A percentile compares a stretch with the other conserved stretches of the same genome.
phyloP scores from a whole-genome alignment of 2,329 filamentous ascomycete genomes.

The Byssochlamys sp. region DNA sequence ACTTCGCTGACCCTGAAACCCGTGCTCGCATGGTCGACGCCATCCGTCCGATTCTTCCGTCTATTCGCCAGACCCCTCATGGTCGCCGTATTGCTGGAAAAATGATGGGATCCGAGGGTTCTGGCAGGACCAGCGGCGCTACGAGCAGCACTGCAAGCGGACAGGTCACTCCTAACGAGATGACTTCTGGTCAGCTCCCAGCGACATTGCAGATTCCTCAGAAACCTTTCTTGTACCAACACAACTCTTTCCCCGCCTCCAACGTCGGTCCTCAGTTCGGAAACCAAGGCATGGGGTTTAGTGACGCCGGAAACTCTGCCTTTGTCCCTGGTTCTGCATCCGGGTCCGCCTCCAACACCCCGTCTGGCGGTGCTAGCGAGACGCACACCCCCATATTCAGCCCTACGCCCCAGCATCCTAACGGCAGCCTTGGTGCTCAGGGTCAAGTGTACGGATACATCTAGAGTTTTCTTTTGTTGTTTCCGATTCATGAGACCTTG shows the following conservation, averaged over 20 bases:
- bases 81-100: conserved; percentile 89
- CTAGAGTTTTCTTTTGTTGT: conserved; percentile 12
- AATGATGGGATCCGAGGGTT: conserved; percentile 52
- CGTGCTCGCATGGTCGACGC: conserved; percentile 69
- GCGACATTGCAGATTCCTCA: conserved; percentile 19
- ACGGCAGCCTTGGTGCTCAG: conserved; percentile 17
- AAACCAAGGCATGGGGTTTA: conserved; percentile 8
- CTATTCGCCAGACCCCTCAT: conserved; percentile 83
- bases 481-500: conserved; percentile 8
- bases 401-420: conserved; percentile 20
- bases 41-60: conserved; percentile 73
- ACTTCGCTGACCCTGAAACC: conserved; percentile 65
- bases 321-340: conserved; percentile 14
- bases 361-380: conserved; percentile 19
- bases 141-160: conserved; percentile 31
- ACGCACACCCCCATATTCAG: conserved; percentile 20
- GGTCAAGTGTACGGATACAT: conserved; percentile 25
- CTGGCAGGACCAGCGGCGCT: conserved; percentile 28
- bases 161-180: conserved; percentile 31
- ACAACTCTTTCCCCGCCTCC: conserved; percentile 16
- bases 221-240: conserved; percentile 23
- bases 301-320: conserved; percentile 2
- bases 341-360: conserved; percentile 15
- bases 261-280: conserved; percentile 17
- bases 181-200: conserved; percentile 27